Conservation (phyloP, 192 early-diverging fungal genomes). For the Podila epicladia region DNA sequence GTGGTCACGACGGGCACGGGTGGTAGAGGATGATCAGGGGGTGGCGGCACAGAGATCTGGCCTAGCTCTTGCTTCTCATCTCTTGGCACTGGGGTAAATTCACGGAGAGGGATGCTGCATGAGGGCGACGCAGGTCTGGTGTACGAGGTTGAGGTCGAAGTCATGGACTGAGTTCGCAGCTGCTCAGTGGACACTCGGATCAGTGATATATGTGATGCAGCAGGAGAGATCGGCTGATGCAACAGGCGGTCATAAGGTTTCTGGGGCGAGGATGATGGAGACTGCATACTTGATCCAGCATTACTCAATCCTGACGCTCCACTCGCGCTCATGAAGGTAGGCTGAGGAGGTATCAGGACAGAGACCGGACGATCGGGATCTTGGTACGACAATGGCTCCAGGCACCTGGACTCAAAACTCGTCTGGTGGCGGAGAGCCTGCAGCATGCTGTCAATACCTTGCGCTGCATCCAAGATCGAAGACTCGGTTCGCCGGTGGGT, state of each 20-base stretch:
- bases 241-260: neutral
- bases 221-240: neutral
- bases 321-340: too few relatives aligned
- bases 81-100: neutral
- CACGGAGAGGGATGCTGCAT: too few relatives aligned
- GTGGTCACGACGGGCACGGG: neutral
- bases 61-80: neutral
- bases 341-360: too few relatives aligned
- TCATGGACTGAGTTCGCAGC: neutral
- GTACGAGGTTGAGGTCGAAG: neutral
- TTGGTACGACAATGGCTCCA: too few relatives aligned
- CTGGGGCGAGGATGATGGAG: neutral
- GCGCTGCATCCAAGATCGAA: neutral
- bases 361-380: too few relatives aligned
- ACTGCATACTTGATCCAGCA: neutral
- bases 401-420: too few relatives aligned
- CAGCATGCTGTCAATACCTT: too few relatives aligned
- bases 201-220: neutral
- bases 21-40: neutral
- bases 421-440: too few relatives aligned
- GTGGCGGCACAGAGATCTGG: neutral
- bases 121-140: neutral
- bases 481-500: neutral
- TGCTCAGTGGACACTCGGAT: neutral
- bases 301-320: neutral